Conservation (phyloP, 768 basidiomycete genomes). For the Coprinellus micaceus region DNA sequence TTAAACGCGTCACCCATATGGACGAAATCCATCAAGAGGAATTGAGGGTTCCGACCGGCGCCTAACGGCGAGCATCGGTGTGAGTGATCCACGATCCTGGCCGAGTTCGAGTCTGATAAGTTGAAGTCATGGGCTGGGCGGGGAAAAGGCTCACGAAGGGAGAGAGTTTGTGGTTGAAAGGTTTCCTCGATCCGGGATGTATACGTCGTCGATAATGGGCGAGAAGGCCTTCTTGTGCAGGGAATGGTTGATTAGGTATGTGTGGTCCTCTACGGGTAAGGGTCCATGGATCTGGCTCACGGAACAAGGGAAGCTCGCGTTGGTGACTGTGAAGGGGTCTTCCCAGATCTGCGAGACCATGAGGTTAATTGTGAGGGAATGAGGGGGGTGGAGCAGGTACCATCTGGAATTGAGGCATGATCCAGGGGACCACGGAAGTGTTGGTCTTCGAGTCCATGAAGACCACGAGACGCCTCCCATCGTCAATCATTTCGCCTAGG, state of each 20-base stretch:
- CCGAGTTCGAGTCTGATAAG: no score
- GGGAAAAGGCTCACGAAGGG: constrained; percentile 38
- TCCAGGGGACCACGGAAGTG: constrained; percentile 39
- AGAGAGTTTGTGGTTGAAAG: constrained; percentile 37
- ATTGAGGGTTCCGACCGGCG: constrained; percentile 45
- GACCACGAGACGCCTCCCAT: constrained; percentile 53
- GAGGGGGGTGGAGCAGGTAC: constrained; percentile 21
- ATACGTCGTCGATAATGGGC: constrained; percentile 29
- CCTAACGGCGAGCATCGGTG: constrained; percentile 42
- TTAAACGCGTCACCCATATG: constrained; percentile 42
- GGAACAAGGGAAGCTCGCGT: constrained; percentile 47
- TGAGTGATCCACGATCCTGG: constrained; percentile 38
- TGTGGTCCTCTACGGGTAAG: constrained; percentile 44
- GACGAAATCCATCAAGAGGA: constrained; percentile 52
- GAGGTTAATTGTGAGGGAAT: no score
- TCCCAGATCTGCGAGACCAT: constrained; percentile 45
- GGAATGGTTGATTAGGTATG: constrained; percentile 57
- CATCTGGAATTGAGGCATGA: constrained; percentile 56
- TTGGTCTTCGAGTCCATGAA: constrained; percentile 54
- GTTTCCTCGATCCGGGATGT: constrained; percentile 35
- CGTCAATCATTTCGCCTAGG: constrained; percentile 56
- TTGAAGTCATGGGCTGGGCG: no score
- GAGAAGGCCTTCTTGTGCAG: constrained; percentile 42
- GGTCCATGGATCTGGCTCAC: constrained; percentile 49
- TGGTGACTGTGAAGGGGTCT: constrained; percentile 47